phyloP scores from a whole-genome alignment of 2,329 filamentous ascomycete species.

The Fusarium chlamydosporum region DNA sequence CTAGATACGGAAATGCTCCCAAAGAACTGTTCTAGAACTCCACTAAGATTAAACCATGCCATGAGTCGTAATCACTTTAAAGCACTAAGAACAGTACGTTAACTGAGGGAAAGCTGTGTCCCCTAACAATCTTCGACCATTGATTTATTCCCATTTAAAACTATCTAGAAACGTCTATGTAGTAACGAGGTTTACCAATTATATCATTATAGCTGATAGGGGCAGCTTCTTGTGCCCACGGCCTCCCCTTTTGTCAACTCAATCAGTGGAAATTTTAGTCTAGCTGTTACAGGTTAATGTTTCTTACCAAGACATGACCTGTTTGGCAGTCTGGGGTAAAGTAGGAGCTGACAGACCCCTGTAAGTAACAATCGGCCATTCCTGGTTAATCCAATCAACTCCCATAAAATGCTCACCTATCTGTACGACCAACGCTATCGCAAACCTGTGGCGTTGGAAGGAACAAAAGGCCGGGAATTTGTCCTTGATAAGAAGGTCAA shows the following conservation, averaged over 20 bases:
- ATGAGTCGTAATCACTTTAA: constrained; percentile 1
- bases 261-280: background rate
- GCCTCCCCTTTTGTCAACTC: too few relatives aligned
- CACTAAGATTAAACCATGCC: background rate
- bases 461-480: constrained; percentile 27
- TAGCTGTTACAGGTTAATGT: constrained; percentile 1
- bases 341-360: background rate
- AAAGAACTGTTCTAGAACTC: constrained; percentile 36
- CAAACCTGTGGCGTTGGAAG: constrained; percentile 22
- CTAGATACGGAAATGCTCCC: background rate
- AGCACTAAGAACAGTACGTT: background rate
- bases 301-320: background rate
- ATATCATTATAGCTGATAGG: too few relatives aligned
- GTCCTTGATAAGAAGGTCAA: constrained; percentile 37
- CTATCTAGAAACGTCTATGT: too few relatives aligned
- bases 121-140: too few relatives aligned
- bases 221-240: too few relatives aligned
- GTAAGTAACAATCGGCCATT: background rate
- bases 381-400: constrained; percentile 2
- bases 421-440: constrained; percentile 28
- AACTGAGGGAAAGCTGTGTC: too few relatives aligned
- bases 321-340: constrained; percentile 27
- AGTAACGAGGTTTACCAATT: too few relatives aligned
- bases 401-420: background rate
- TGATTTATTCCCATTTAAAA: too few relatives aligned